Percentiles rank a stretch among this genome's conserved stretches.
phyloP scores from a whole-genome alignment of 805 yeast species.

The Candida arabinofermentans region DNA sequence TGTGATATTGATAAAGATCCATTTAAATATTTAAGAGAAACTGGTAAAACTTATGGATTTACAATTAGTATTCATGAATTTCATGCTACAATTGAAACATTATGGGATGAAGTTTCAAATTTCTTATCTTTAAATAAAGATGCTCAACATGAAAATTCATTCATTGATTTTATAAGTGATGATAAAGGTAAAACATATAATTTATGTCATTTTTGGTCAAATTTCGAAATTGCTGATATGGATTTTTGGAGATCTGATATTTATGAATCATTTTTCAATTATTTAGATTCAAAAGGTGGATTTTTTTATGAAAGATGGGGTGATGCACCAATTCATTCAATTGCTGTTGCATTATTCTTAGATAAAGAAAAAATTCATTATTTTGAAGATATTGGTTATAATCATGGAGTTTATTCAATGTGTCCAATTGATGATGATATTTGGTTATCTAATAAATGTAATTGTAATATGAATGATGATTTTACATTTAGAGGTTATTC shows the following conservation, averaged over 20 bases:
- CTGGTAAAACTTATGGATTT: constrained; percentile 62
- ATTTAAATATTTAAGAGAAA: constrained; percentile 52
- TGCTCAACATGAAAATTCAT: constrained; percentile 41
- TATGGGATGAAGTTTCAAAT: constrained; percentile 55
- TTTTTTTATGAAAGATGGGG: constrained; percentile 91
- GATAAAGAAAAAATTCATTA: constrained; percentile 57
- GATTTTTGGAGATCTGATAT: constrained; percentile 59
- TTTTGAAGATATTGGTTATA: constrained; percentile 73
- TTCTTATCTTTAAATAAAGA: constrained; percentile 42
- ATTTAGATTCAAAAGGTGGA: constrained; percentile 67
- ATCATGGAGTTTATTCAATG: constrained; percentile 48
- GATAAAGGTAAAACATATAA: constrained; percentile 65
- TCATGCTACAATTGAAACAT: constrained; percentile 46
- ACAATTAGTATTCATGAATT: constrained; percentile 64
- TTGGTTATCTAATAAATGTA: constrained; percentile 30
- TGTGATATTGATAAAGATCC: constrained; percentile 66
- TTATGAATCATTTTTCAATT: constrained; percentile 57
- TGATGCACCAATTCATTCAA: constrained; percentile 86
- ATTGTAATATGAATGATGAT: constrained; percentile 37
- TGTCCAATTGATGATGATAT: constrained; percentile 36
- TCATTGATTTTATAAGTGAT: constrained; percentile 58
- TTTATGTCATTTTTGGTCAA: constrained; percentile 80
- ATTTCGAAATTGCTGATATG: constrained; percentile 71
- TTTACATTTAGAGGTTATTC: constrained; percentile 35
- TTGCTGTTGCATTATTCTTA: constrained; percentile 63